A percentile compares a stretch with the other conserved stretches of the same genome.
Evolutionary conservation across 176 grass and related monocot species (phyloP).

Genomic region (Triticum monococcum): DNA sequence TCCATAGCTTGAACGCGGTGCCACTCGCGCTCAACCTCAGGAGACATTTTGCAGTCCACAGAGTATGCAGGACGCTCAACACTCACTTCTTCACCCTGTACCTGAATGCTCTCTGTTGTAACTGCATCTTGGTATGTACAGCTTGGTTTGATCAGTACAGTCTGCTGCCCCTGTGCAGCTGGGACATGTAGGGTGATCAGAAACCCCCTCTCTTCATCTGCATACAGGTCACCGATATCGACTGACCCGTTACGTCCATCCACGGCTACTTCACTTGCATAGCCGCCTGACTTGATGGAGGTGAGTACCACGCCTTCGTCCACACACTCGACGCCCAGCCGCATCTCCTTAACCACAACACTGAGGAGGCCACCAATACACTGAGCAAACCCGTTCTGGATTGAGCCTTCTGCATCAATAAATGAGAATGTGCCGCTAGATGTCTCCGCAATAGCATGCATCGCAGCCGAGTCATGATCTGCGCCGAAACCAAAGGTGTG

Average conservation of each 20-base stretch:
- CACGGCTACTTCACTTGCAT: constrained; percentile 40
- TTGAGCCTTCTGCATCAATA: constrained; percentile 65
- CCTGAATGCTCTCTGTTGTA: constrained; percentile 33
- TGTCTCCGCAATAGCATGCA: constrained; percentile 72
- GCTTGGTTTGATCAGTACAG: constrained; percentile 49
- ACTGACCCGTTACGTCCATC: constrained; percentile 55
- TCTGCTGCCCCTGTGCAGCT: constrained; percentile 35
- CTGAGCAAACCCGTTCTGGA: constrained; percentile 90
- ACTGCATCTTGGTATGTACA: constrained; percentile 57
- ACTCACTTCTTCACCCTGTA: constrained; percentile 51
- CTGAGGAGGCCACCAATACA: constrained; percentile 93
- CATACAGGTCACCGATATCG: constrained; percentile 78
- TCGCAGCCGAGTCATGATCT: constrained; percentile 77
- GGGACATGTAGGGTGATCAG: constrained; percentile 51
- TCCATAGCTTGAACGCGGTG: constrained; percentile 69
- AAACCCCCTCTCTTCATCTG: constrained; percentile 93
- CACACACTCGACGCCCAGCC: constrained; percentile 47
- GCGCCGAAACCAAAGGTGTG: constrained; percentile 84
- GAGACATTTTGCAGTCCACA: constrained; percentile 40
- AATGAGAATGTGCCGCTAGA: constrained; percentile 85
- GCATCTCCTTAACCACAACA: constrained; percentile 70
- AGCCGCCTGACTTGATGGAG: constrained; percentile 80
- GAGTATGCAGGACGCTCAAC: constrained; percentile 42
- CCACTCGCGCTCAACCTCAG: constrained; percentile 72
- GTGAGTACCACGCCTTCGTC: constrained; percentile 51